Conservation (phyloP, 306 rosid species). For the Trifolium pratense region DNA sequence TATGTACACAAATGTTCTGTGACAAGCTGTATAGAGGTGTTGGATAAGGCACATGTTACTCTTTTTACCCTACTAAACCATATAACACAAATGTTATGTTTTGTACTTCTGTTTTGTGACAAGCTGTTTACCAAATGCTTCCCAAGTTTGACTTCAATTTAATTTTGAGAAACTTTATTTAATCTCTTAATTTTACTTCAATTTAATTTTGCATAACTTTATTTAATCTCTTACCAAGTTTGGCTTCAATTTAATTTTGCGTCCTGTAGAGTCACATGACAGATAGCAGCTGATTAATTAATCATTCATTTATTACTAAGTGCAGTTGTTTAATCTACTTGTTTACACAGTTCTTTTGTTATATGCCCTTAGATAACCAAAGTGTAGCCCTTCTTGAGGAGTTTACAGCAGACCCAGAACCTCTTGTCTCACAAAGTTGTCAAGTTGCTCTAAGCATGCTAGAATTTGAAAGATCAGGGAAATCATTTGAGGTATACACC, state of each 20-base stretch:
- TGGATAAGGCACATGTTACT: too few species aligned
- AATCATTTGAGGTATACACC: conserved; percentile 81
- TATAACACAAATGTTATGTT: too few species aligned
- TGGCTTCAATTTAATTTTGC: not conserved
- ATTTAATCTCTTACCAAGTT: not conserved
- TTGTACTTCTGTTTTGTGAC: not conserved
- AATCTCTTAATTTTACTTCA: too few species aligned
- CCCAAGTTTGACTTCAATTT: not conserved
- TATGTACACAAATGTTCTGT: too few species aligned
- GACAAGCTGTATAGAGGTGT: too few species aligned
- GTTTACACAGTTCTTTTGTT: conserved; percentile 41
- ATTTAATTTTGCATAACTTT: not conserved
- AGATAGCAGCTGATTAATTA: not conserved
- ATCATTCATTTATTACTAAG: not conserved
- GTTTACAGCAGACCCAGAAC: conserved; percentile 80
- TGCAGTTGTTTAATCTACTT: conserved; percentile 6
- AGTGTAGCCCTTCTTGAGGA: conserved; percentile 89
- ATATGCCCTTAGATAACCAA: conserved; percentile 58
- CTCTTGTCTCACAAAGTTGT: conserved; percentile 94
- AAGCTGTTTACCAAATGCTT: not conserved
- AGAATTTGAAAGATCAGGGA: conserved; percentile 81
- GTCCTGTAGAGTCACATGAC: not conserved
- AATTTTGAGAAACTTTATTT: too few species aligned
- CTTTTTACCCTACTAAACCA: too few species aligned
- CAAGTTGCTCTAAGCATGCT: conserved; percentile 98